These are phyloP conservation scores for Bimuria novae-zelandiae DNA, from an alignment of 2,329 filamentous ascomycete genomes.

Conservation along the genomic window DNA sequence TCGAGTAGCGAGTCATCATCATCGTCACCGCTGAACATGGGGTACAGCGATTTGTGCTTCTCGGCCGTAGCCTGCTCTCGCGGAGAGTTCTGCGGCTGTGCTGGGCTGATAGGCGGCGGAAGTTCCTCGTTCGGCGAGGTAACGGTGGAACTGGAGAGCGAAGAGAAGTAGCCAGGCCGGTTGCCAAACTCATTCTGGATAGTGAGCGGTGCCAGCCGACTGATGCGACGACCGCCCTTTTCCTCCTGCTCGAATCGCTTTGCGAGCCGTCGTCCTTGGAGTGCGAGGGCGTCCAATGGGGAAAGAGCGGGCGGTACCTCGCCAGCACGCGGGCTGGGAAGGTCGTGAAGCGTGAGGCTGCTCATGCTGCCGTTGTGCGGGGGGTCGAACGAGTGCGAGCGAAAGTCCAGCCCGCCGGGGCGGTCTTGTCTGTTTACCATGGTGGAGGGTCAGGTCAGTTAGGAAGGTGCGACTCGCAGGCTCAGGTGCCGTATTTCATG, in stretches of 20 bases:
- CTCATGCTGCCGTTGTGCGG: slow-evolving; percentile 37
- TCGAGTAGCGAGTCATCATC: slow-evolving; percentile 32
- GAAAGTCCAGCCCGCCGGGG: slow-evolving; percentile 40
- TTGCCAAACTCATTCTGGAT: slow-evolving; percentile 80
- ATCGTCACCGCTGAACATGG: slow-evolving; percentile 40
- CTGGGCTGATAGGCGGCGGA: slow-evolving; percentile 32
- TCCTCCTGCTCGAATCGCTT: slow-evolving; percentile 79
- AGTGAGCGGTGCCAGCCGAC: slow-evolving; percentile 80
- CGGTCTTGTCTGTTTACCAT: slow-evolving; percentile 38
- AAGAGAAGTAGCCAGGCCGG: slow-evolving; percentile 81
- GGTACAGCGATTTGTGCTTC: slow-evolving; percentile 44
- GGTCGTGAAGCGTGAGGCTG: slow-evolving; percentile 42
- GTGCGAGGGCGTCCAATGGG: slow-evolving; percentile 90
- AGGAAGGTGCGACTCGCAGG: slow-evolving; percentile 11
- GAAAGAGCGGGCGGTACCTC: slow-evolving; percentile 84
- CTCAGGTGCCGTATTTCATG: slow-evolving; percentile 23
- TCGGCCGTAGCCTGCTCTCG: slow-evolving; percentile 32
- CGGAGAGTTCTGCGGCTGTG: slow-evolving; percentile 27
- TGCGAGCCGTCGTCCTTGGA: slow-evolving; percentile 86
- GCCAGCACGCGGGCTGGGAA: slow-evolving; percentile 56
- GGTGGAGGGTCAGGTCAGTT: slow-evolving; percentile 22
- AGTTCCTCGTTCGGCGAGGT: slow-evolving; percentile 60
- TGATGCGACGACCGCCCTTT: slow-evolving; percentile 76
- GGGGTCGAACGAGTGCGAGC: slow-evolving; percentile 39
- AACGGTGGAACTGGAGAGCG: slow-evolving; percentile 61